Evolutionary conservation across 2,329 filamentous ascomycete genomes (phyloP).

Genomic region (Blastomyces gilchristii): DNA sequence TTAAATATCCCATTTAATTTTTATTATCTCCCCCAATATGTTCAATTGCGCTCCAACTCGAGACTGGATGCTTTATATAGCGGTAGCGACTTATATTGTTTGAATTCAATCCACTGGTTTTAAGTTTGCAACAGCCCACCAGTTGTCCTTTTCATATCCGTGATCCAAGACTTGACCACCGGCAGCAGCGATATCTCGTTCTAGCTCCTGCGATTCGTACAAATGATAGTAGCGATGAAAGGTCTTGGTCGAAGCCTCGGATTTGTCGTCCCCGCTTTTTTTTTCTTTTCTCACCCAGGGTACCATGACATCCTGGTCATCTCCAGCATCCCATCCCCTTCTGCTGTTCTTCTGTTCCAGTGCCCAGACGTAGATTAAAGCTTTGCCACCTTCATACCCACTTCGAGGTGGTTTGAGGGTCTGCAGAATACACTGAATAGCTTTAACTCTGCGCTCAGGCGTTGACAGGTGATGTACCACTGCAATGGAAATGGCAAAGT

Average conservation of each 20-base stretch:
- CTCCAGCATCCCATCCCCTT: conserved; percentile 75
- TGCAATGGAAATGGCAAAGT: conserved; percentile 90
- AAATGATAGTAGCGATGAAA: conserved; percentile 93
- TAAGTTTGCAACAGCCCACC: conserved; percentile 68
- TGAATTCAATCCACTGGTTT: conserved; percentile 8
- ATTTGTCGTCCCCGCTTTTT: conserved; percentile 17
- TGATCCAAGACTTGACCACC: conserved; percentile 66
- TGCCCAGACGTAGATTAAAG: conserved; percentile 88
- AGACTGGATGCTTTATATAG: not conserved
- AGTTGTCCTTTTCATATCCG: conserved; percentile 96
- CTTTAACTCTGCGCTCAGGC: conserved; percentile 57
- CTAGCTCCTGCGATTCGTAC: conserved; percentile 76
- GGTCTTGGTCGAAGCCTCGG: conserved; percentile 37
- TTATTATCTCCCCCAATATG: conserved; percentile 6
- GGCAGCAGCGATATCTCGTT: conserved; percentile 62
- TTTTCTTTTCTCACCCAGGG: conserved; percentile 68
- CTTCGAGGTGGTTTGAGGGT: conserved; percentile 42
- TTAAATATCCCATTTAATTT: conserved; percentile 6
- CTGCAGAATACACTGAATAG: conserved; percentile 59
- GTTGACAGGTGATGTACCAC: conserved; percentile 92
- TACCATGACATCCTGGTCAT: conserved; percentile 85
- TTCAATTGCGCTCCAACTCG: conserved; percentile 10
- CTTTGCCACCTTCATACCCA: conserved; percentile 45
- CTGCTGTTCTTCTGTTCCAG: conserved; percentile 81
- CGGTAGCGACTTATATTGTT: conserved; percentile 1